Evolutionary conservation across 495 filamentous ascomycete species (phyloP), one percentile per base, ranked within the genome.

Genomic region (Xylaria venustula): DNA sequence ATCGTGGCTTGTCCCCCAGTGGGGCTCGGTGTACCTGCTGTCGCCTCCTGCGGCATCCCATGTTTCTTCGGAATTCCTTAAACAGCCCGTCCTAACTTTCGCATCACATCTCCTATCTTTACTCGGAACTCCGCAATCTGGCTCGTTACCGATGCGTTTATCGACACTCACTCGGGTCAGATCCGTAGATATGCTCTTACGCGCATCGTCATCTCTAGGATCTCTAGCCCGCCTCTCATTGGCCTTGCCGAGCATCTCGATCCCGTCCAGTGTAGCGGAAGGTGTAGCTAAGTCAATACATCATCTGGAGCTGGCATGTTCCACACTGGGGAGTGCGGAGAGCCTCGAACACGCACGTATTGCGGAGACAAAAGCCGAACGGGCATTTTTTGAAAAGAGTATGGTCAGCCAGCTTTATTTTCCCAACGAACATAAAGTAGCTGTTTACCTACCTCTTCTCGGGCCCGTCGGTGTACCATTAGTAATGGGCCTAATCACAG

Each of bases 361-460:
- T 15, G 95, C 95, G 6, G 92, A 96, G 71, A 82, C 81, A 2
- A 90, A 95, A 67, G 94, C 92, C 0, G 95, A 98, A 75, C 87
- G 88, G 52, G 94, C 92, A 3, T 98, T 98, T 74, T 98, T 98
- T 67, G 95, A 98, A 78, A 96, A 95, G 74, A 95, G 89, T 68
- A 98, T 98, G 94, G 94, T 98, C 42, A 94, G 94, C 0, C 94
- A 98, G 76, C 87, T 97, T 26, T 62, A 97, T 90, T 83, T 98
- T 91, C 94, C 94, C 1, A 95, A 98, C 68, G 94, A 98, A 75
- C 94, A 98, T 69, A 98, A 98, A 74, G 83, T 98, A n/a, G 95
- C 94, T 0, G 94, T 98, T 12, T 98, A 98, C 68, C 70, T 98
- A 63, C 94, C 94, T 14, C 75, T 98, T 14, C 75, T 98, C 51